Evolutionary conservation across 768 basidiomycete species (phyloP).

Genomic region (Rhodotorula paludigena): DNA sequence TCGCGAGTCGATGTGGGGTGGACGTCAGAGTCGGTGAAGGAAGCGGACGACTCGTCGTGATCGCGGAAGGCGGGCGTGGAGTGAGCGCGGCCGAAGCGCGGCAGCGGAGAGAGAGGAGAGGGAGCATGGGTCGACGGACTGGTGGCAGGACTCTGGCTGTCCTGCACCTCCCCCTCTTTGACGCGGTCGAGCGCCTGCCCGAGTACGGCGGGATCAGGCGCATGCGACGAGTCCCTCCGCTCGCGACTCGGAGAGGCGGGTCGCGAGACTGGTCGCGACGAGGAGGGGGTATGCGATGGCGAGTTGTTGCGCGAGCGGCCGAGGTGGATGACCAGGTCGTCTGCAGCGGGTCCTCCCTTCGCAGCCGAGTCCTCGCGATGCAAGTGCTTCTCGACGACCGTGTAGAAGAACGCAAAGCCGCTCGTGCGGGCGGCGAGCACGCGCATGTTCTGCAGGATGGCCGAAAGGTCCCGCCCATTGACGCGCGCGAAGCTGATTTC

Average conservation of each 20-base stretch:
- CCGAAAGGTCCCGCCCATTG: conserved; percentile 28
- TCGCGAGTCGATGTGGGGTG: not conserved
- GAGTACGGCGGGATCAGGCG: conserved; percentile 3
- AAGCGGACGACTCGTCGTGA: not conserved
- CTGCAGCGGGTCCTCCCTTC: conserved; percentile 27
- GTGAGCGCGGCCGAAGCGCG: not conserved
- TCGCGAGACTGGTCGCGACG: conserved; percentile 20
- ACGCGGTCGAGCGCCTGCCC: conserved; percentile 16
- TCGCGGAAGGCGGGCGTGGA: not conserved
- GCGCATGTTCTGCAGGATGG: conserved; percentile 25
- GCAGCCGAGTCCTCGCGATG: conserved; percentile 34
- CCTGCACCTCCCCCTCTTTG: not conserved
- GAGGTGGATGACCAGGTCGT: conserved; percentile 32
- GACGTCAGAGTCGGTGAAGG: conserved; percentile 11
- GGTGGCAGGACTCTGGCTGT: not conserved
- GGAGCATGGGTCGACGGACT: not conserved
- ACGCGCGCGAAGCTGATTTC: conserved; percentile 33
- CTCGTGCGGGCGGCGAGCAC: conserved; percentile 21
- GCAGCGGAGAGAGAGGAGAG: not conserved
- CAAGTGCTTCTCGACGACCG: conserved; percentile 38
- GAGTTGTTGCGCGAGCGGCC: conserved; percentile 24
- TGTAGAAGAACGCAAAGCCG: conserved; percentile 36
- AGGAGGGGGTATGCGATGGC: conserved; percentile 2
- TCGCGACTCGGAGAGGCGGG: conserved; percentile 15
- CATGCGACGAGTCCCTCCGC: not conserved